Evolutionary conservation across 257 asterid species (phyloP).

Genomic region (Hygrophila difformis): DNA sequence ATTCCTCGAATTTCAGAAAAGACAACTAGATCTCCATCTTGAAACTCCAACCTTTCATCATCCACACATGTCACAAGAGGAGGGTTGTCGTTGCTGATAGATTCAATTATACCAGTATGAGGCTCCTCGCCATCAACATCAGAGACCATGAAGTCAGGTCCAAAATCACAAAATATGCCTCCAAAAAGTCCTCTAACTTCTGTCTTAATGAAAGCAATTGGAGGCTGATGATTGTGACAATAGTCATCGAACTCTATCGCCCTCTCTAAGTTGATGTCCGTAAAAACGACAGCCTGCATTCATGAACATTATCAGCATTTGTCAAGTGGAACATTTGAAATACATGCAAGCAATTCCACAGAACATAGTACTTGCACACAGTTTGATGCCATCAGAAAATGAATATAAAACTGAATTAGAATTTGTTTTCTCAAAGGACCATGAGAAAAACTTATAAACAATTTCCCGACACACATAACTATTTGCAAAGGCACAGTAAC

Average conservation of each 20-base stretch:
- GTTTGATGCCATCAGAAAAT: no score
- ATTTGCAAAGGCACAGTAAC: not conserved
- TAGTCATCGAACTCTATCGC: conserved; percentile 71
- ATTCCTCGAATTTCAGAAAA: conserved; percentile 83
- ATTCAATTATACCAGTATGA: conserved; percentile 87
- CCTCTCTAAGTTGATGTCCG: conserved; percentile 45
- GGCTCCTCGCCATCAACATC: conserved; percentile 97
- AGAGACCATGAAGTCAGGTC: conserved; percentile 75
- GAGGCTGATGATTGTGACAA: conserved; percentile 85
- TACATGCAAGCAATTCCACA: not conserved
- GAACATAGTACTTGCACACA: conserved; percentile 4
- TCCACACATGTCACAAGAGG: conserved; percentile 87
- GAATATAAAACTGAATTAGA: no score
- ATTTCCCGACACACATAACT: not conserved
- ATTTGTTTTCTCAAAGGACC: no score
- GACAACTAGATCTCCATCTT: conserved; percentile 84
- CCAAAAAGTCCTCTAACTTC: conserved; percentile 95
- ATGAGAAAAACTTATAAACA: not conserved
- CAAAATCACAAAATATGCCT: conserved; percentile 76
- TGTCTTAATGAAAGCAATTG: conserved; percentile 80
- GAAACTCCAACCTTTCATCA: conserved; percentile 93
- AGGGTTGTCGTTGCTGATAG: conserved; percentile 75
- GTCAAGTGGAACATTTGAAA: conserved; percentile 2
- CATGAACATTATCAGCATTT: conserved; percentile 8
- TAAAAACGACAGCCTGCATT: conserved; percentile 84